These are phyloP conservation scores for Cladobotryum mycophilum DNA, from an alignment of 2,329 filamentous ascomycete species.

Conservation along the genomic window DNA sequence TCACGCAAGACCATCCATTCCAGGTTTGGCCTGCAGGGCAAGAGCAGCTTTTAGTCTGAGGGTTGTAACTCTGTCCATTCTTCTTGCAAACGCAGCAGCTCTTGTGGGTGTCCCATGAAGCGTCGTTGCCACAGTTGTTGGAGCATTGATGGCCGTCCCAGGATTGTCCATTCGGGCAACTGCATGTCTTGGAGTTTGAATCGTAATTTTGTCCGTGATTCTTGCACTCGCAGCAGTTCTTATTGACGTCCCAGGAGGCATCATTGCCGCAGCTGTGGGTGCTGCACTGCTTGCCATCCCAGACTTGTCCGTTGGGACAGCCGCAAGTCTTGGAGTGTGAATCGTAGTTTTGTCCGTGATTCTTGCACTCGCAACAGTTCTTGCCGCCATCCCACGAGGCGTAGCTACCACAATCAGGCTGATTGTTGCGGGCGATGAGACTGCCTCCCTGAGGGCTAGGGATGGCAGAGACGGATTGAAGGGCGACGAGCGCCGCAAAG, in stretches of 20 bases:
- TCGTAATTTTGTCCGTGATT: conserved; percentile 7
- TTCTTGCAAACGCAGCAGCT: conserved; percentile 8
- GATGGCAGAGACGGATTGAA: no score
- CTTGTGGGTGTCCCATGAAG: background rate
- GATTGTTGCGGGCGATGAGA: no score
- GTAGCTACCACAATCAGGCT: conserved; percentile 4
- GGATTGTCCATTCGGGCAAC: conserved; percentile 1
- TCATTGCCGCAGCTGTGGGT: conserved; percentile 7
- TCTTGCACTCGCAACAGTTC: conserved; percentile 6
- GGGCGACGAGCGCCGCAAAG: no score
- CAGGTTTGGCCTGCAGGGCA: conserved; percentile 8
- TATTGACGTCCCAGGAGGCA: background rate
- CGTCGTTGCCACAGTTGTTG: conserved; percentile 9
- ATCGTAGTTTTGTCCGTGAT: conserved; percentile 3
- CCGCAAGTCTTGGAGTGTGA: conserved; percentile 5
- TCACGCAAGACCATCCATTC: conserved; percentile 1
- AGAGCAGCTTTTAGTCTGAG: conserved; percentile 5
- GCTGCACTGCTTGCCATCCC: background rate
- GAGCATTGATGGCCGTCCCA: conserved; percentile 4
- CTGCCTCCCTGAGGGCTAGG: no score
- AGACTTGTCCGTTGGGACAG: conserved; percentile 4
- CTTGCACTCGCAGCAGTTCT: conserved; percentile 8
- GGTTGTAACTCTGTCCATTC: conserved; percentile 2
- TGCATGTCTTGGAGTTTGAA: conserved; percentile 5
- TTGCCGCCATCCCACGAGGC: background rate